Conservation (phyloP, 2,329 filamentous ascomycete species). For the Lithohypha guttulata region DNA sequence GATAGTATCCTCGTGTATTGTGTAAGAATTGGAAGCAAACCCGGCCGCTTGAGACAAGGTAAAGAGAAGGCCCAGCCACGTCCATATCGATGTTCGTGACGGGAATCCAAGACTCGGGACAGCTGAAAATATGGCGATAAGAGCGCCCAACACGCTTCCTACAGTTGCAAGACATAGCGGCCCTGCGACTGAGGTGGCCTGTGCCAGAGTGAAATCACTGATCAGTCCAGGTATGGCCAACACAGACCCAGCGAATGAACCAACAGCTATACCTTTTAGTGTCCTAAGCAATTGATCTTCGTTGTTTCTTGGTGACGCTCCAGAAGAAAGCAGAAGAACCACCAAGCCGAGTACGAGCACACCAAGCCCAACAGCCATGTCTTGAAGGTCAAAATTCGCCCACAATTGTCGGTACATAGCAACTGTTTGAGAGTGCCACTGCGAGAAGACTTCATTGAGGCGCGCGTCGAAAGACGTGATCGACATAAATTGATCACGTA, state of each 20-base stretch:
- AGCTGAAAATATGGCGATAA: constrained; percentile 44
- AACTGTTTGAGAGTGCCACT: constrained; percentile 70
- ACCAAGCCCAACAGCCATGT: constrained; percentile 70
- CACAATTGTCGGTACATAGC: constrained; percentile 71
- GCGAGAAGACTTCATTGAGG: constrained; percentile 49
- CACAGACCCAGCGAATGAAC: constrained; percentile 35
- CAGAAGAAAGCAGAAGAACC: constrained; percentile 59
- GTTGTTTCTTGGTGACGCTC: constrained; percentile 57
- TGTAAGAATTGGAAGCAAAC: constrained; percentile 96
- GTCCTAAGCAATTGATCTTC: constrained; percentile 44
- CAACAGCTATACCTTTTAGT: constrained; percentile 41
- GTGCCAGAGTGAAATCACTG: constrained; percentile 6
- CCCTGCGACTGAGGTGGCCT: constrained; percentile 21
- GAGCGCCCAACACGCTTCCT: constrained; percentile 33
- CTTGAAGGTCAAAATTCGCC: constrained; percentile 80
- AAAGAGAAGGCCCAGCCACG: constrained; percentile 72
- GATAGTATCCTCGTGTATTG: constrained; percentile 96
- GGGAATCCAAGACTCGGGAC: background rate
- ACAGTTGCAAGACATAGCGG: constrained; percentile 30
- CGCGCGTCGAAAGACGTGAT: constrained; percentile 21
- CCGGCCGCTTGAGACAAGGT: constrained; percentile 81
- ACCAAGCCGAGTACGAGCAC: constrained; percentile 60
- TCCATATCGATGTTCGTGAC: constrained; percentile 57
- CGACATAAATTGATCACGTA: constrained; percentile 10
- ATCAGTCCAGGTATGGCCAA: constrained; percentile 19